phyloP scores from a whole-genome alignment of 495 filamentous ascomycete species.

The Penicillium samsonianum region DNA sequence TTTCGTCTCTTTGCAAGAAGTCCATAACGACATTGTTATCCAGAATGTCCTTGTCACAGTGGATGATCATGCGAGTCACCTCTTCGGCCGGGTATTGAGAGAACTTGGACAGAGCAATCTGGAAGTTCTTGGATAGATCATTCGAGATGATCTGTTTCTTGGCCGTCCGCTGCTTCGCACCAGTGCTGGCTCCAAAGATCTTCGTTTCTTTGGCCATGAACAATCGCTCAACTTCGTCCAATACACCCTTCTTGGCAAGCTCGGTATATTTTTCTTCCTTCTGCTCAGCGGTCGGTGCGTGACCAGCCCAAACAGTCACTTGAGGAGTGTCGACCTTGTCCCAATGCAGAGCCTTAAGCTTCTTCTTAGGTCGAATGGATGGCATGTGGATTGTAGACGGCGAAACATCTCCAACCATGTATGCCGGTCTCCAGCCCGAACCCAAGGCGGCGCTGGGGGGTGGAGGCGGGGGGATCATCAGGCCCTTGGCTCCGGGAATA shows the following conservation, averaged over 20 bases:
- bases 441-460: slow-evolving; percentile 60
- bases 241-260: slow-evolving; percentile 85
- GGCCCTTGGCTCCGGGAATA: slow-evolving; percentile 36
- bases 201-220: slow-evolving; percentile 98
- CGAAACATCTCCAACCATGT: slow-evolving; percentile 47
- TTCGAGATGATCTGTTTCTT: slow-evolving; percentile 97
- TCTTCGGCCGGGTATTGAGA: slow-evolving; percentile 77
- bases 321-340: slow-evolving; percentile 95
- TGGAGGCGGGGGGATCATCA: slow-evolving; percentile 58
- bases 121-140: slow-evolving; percentile 86
- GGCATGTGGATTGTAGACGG: slow-evolving; percentile 57
- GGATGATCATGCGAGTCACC: slow-evolving; percentile 88
- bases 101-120: slow-evolving; percentile 91
- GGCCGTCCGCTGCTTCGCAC: slow-evolving; percentile 72
- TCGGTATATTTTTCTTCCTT: slow-evolving; percentile 96
- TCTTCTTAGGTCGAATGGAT: slow-evolving; percentile 92
- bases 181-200: slow-evolving; percentile 66
- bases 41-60: slow-evolving; percentile 88
- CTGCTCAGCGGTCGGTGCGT: slow-evolving; percentile 75
- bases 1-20: slow-evolving; percentile 87
- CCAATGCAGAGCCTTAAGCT: slow-evolving; percentile 98
- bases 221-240: slow-evolving; percentile 95
- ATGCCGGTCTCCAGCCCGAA: slow-evolving; percentile 53
- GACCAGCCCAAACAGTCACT: slow-evolving; percentile 92
- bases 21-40: slow-evolving; percentile 97